Conservation (phyloP, 2,329 filamentous ascomycete genomes). For the Huntiella moniliformis region DNA sequence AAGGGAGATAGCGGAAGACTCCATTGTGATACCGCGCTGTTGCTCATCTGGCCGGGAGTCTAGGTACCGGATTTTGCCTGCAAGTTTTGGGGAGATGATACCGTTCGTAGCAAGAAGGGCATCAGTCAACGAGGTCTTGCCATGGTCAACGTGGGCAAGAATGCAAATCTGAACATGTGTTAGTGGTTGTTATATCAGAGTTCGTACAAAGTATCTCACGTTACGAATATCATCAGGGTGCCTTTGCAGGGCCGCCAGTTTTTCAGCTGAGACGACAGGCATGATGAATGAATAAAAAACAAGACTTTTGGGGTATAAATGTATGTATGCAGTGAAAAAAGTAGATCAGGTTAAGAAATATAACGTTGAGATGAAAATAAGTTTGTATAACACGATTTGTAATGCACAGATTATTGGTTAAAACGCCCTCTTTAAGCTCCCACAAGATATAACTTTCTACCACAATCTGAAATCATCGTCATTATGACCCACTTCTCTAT, state of each 20-base stretch:
- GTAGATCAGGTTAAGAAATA: background rate
- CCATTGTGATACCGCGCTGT: constrained; percentile 96
- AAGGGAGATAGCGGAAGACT: constrained; percentile 91
- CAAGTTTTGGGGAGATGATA: constrained; percentile 94
- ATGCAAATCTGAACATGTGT: constrained; percentile 57
- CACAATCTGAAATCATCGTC: no score
- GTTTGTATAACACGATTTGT: background rate
- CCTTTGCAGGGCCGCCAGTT: constrained; percentile 75
- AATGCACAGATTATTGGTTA: no score
- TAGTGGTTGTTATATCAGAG: constrained; percentile 8
- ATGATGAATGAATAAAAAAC: constrained; percentile 31
- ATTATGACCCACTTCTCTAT: no score
- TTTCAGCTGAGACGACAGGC: constrained; percentile 81
- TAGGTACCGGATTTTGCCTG: constrained; percentile 93
- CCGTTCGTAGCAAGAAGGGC: constrained; percentile 95
- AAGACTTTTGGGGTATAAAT: constrained; percentile 3
- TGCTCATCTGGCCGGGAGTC: constrained; percentile 95
- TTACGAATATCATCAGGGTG: constrained; percentile 82
- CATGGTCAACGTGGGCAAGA: constrained; percentile 90
- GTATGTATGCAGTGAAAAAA: background rate
- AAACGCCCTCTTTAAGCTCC: no score
- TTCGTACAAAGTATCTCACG: constrained; percentile 33
- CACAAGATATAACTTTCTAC: no score
- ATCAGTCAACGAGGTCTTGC: constrained; percentile 93
- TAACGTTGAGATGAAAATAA: background rate